Base-by-base conservation (phyloP, 768 basidiomycete genomes). In the Stropharia rugosoannulata region DNA sequence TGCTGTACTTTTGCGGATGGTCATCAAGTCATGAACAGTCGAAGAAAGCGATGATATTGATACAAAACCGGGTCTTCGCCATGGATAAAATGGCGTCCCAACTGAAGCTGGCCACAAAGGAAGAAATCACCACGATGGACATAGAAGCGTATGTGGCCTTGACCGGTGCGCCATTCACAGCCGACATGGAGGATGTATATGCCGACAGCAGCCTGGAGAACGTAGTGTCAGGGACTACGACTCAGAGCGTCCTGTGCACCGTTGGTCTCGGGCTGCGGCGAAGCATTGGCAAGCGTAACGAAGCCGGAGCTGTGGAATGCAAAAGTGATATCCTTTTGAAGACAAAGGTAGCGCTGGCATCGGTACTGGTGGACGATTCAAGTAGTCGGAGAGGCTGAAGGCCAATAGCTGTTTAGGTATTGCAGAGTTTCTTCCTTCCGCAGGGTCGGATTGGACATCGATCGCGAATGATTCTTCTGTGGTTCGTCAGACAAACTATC, bases 121-220 rank as follows among this genome's bases (percentile, higher is more conserved):
- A 67, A 45, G 65, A 49, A 45, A 62, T 67, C 1, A 70, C 62
- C 49, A 62, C 67, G 19, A 49, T 59, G 41, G 64, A 71, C 40
- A 61, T 70, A 49, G 61, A 64, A 5, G 50, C 65, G n/a, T 56
- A 59, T 49, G 16, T 54, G n/a, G 19, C 58, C 25, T 15, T 51
- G 18, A 42, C 57, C 3, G 61, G 60, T 3, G 18, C 27, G 3
- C 9, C 36, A 1, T 63, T 62, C 44, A 50, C 63, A 4, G 62
- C 58, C n/a, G 32, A 42, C 10, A 66, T 65, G 65, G 69, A 65
- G 39, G 60, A 67, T 16, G 58, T 40, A 29, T 71, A 72, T 27
- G 60, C 59, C 15, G 65, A 65, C n/a, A 45, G 18, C 36, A 22
- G 52, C 19, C 27, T 16, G 13, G 18, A 39, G 6, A 40, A 27